Conservation (phyloP, 495 filamentous ascomycete genomes). For the Penicillium odoratum region DNA sequence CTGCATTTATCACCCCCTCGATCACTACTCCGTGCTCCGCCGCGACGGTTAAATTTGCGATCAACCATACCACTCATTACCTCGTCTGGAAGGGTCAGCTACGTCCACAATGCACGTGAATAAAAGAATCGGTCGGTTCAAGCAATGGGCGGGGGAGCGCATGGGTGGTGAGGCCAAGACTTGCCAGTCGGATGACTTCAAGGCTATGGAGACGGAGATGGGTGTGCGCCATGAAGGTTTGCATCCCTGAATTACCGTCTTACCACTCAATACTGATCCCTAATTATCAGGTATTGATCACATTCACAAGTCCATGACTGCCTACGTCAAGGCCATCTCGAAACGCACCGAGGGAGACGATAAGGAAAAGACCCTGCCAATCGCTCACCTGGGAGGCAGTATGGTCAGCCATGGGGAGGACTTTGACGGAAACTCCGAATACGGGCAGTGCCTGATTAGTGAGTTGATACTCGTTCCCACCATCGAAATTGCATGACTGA, state of each 20-base stretch:
- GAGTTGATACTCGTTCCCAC: conserved; percentile 28
- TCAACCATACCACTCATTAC: neutral
- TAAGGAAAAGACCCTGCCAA: conserved; percentile 79
- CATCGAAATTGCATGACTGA: conserved; percentile 9
- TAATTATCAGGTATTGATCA: conserved; percentile 74
- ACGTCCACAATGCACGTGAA: conserved; percentile 77
- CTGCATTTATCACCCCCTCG: neutral
- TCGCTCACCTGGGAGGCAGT: conserved; percentile 77
- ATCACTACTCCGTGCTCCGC: neutral
- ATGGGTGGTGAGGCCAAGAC: conserved; percentile 96
- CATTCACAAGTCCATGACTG: conserved; percentile 83
- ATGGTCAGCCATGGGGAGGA: conserved; percentile 95
- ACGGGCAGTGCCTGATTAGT: conserved; percentile 85
- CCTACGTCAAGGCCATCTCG: conserved; percentile 88
- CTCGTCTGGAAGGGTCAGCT: neutral
- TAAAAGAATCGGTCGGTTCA: conserved; percentile 94
- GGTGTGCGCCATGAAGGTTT: conserved; percentile 82
- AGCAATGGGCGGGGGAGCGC: conserved; percentile 97
- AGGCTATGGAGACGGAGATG: conserved; percentile 91
- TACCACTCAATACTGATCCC: neutral
- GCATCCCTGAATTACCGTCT: neutral
- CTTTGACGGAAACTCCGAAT: conserved; percentile 88
- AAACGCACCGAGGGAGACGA: conserved; percentile 83
- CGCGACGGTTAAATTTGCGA: neutral
- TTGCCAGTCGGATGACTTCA: conserved; percentile 88